Evolutionary conservation across 495 filamentous ascomycete species (phyloP).

Genomic region (Cercophora newfieldiana): DNA sequence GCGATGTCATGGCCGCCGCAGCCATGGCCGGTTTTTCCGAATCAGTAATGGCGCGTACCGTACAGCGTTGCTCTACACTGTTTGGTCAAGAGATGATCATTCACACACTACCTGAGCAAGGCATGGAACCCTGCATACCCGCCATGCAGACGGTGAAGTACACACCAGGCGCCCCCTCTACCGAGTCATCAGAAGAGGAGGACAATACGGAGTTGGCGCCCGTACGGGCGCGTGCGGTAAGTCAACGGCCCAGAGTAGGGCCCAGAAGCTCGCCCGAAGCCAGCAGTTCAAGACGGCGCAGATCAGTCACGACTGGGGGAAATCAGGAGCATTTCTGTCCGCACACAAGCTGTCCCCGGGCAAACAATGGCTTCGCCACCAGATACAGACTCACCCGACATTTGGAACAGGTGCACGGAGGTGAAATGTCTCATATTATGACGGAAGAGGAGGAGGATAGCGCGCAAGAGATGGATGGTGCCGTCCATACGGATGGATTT

Average conservation of each 20-base stretch:
- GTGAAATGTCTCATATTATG: slow-evolving; percentile 15
- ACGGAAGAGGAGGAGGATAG: slow-evolving; percentile 37
- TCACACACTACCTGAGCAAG: slow-evolving; percentile 53
- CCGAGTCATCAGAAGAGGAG: slow-evolving; percentile 39
- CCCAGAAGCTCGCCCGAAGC: not conserved
- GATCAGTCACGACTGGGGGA: slow-evolving; percentile 1
- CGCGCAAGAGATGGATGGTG: slow-evolving; percentile 54
- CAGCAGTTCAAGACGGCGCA: not conserved
- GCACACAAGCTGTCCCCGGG: slow-evolving; percentile 19
- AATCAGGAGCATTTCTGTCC: slow-evolving; percentile 19
- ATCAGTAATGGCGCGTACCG: slow-evolving; percentile 61
- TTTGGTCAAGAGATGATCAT: slow-evolving; percentile 67
- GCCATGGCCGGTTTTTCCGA: slow-evolving; percentile 65
- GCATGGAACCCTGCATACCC: slow-evolving; percentile 18
- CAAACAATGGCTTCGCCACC: slow-evolving; percentile 19
- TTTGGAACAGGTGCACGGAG: slow-evolving; percentile 37
- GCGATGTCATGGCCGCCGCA: slow-evolving; percentile 73
- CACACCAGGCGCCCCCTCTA: slow-evolving; percentile 32
- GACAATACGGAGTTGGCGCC: slow-evolving; percentile 25
- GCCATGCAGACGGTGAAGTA: slow-evolving; percentile 29
- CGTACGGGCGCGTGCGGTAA: slow-evolving; percentile 20
- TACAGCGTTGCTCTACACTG: slow-evolving; percentile 67
- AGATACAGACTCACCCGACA: slow-evolving; percentile 29
- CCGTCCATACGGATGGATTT: slow-evolving; percentile 55
- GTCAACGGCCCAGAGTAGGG: slow-evolving; percentile 23